Conservation (phyloP, 2,329 filamentous ascomycete species). For the Pyrenophora teres region DNA sequence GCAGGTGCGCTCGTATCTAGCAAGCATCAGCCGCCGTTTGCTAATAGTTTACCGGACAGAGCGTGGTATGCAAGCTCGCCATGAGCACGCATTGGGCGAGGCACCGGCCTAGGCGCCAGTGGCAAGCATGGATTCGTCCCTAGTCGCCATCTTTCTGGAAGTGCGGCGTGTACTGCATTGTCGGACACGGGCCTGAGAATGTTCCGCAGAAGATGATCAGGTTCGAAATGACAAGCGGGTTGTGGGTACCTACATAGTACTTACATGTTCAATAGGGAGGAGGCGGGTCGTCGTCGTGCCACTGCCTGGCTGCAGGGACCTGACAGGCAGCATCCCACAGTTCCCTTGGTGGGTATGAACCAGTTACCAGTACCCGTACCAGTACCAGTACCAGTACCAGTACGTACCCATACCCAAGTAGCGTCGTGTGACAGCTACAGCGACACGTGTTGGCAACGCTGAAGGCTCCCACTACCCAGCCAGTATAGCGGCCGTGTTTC, state of each 20-base stretch:
- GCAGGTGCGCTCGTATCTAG: neutral
- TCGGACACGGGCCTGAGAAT: too few species aligned
- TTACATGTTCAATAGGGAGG: neutral
- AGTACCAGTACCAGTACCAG: too few species aligned
- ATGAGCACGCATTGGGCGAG: neutral
- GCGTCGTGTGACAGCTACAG: neutral
- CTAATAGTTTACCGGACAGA: neutral
- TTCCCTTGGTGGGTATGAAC: too few species aligned
- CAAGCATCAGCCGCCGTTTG: neutral
- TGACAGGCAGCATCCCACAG: too few species aligned
- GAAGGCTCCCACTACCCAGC: neutral
- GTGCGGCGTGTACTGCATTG: too few species aligned
- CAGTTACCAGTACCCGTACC: too few species aligned
- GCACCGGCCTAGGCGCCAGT: slow-evolving; percentile 2
- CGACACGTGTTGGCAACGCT: neutral
- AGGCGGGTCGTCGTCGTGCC: neutral
- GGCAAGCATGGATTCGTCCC: neutral
- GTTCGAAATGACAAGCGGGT: too few species aligned
- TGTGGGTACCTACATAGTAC: too few species aligned
- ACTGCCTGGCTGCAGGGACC: slow-evolving; percentile 11
- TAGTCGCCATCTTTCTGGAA: too few species aligned
- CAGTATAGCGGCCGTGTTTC: neutral
- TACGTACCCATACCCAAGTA: neutral
- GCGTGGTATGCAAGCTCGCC: neutral
- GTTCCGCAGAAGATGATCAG: too few species aligned